Evolutionary conservation across 371 early-diverging fungal genomes (phyloP).

Genomic region (Saksenaea vasiformis): DNA sequence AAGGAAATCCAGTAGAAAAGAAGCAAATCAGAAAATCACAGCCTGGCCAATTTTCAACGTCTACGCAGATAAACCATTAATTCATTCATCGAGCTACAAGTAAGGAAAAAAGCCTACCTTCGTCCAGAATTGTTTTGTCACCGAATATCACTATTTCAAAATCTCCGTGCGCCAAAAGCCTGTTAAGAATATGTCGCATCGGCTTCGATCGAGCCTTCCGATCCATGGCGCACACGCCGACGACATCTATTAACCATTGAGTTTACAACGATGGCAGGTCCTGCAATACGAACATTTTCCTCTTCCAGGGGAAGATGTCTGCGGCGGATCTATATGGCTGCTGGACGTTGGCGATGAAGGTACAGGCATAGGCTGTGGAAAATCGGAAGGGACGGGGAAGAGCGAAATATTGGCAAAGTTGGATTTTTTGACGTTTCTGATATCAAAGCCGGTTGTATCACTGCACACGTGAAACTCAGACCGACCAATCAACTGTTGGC

Average conservation of each 20-base stretch:
- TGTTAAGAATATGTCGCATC: constrained; percentile 93
- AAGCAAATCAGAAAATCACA: constrained; percentile 98
- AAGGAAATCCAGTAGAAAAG: constrained; percentile 94
- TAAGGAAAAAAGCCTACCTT: constrained; percentile 58
- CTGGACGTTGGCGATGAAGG: neutral
- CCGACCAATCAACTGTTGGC: neutral
- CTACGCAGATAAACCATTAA: constrained; percentile 30
- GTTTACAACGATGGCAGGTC: neutral
- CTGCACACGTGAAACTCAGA: neutral
- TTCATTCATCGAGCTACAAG: neutral
- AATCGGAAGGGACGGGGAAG: neutral
- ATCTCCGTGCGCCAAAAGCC: constrained; percentile 72
- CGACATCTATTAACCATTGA: constrained; percentile 49
- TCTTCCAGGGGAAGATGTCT: neutral
- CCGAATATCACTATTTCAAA: constrained; percentile 94
- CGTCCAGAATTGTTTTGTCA: constrained; percentile 95
- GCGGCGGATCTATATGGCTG: neutral
- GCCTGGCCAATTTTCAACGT: constrained; percentile 89
- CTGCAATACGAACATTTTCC: neutral
- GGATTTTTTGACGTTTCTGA: neutral
- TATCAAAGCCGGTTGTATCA: neutral
- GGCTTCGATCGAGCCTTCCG: constrained; percentile 94
- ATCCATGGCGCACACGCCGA: constrained; percentile 95
- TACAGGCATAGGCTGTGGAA: neutral
- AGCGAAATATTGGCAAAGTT: neutral